Evolutionary conservation across 129 eudicot genomes (phyloP), one percentile per base, ranked within the genome.

Genomic region (Saussurea involucrata): DNA sequence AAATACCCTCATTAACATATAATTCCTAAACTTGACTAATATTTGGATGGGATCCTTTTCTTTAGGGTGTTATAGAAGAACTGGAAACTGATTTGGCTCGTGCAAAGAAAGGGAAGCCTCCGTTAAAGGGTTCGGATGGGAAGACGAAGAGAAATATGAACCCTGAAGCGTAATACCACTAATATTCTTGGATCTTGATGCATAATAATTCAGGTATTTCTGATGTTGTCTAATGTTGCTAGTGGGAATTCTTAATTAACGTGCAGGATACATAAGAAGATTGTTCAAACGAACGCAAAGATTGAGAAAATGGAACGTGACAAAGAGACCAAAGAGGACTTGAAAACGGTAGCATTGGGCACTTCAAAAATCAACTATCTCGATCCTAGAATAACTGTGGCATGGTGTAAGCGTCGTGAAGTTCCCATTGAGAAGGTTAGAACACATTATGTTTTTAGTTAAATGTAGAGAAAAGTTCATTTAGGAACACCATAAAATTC

Each of bases 321-420:
- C 58, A 95, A 86, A 86, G 80, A 81, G 55, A 85, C 84, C 15
- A 95, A 95, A 87, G 99, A 95, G 76, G 97, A 95, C 80, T 42
- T 95, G 73, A 95, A 95, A 80, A 92, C 96, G 1, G 93, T 95
- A 20, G 99, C 99, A 2, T 82, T 95, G 87, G 99, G 99, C 31
- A 95, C 99, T 34, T 95, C 99, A 76, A 95, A 90, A 84, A 92
- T 95, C 36, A 95, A 95, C 80, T 95, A 95, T 68, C 91, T 88
- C 72, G 99, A 95, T 84, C 99, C 99, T 58, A 83, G 99, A 86
- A 95, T 95, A 79, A 95, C 99, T 0, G 99, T 95, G 28, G 99
- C 99, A 33, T 95, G 99, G 99, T 95, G 99, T 79, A 95, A 95
- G 85, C 93, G 99, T 72, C 70, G 86, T 18, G 99, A 95, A 84